Conservation (phyloP, 1,139 yeast species). For the Diutina ranongensis region DNA sequence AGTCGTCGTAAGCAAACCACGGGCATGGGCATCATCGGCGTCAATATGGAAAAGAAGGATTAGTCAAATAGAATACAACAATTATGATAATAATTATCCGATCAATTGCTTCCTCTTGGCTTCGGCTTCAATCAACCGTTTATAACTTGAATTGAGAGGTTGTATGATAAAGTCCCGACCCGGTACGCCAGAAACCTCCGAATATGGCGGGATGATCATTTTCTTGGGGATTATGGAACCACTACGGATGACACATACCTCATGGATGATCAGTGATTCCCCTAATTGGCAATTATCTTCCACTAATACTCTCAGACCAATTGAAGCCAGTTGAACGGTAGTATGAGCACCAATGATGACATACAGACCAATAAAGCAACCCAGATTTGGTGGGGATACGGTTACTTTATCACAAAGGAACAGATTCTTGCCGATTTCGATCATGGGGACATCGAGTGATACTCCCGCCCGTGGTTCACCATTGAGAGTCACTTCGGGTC, state of each 20-base stretch:
- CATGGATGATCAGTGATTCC: conserved; percentile 42
- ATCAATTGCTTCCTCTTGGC: conserved; percentile 26
- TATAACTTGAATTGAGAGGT: conserved; percentile 28
- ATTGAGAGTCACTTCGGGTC: conserved; percentile 13
- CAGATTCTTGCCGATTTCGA: conserved; percentile 44
- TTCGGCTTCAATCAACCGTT: conserved; percentile 28
- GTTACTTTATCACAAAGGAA: conserved; percentile 20
- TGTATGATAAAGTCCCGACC: background rate
- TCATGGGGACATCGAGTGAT: conserved; percentile 17
- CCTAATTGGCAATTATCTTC: conserved; percentile 31
- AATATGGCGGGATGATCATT: conserved; percentile 49
- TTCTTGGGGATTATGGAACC: conserved; percentile 42
- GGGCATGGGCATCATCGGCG: conserved; percentile 14
- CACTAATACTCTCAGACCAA: conserved; percentile 49
- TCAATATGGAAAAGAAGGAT: conserved; percentile 14
- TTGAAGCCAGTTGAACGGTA: conserved; percentile 30
- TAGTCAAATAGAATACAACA: conserved; percentile 5
- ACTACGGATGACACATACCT: conserved; percentile 44
- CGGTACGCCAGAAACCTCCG: conserved; percentile 30
- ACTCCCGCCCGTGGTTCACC: conserved; percentile 14
- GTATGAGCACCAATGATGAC: conserved; percentile 38
- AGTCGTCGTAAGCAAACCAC: conserved; percentile 3
- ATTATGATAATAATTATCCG: conserved; percentile 9
- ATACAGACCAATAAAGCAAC: conserved; percentile 39
- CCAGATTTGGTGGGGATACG: conserved; percentile 23